A percentile compares a stretch with the other conserved stretches of the same genome.
phyloP scores from a whole-genome alignment of 192 early-diverging fungal genomes.

The Linnemannia elongata region DNA sequence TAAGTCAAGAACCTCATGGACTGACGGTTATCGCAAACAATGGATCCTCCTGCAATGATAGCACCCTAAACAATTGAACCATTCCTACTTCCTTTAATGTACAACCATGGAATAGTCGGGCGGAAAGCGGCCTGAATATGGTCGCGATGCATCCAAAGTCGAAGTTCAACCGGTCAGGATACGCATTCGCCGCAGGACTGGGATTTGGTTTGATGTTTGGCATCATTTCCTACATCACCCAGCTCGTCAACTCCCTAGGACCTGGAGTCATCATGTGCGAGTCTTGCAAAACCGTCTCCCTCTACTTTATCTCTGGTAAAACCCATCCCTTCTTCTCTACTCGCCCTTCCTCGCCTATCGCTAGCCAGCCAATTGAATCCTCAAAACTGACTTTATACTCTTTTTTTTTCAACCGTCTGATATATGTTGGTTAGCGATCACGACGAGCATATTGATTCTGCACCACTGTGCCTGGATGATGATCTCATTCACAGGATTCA shows the following conservation, averaged over 20 bases:
- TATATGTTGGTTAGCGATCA: slow-evolving; percentile 66
- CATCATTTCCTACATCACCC: slow-evolving; percentile 76
- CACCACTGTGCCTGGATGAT: slow-evolving; percentile 83
- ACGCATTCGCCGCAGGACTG: slow-evolving; percentile 79
- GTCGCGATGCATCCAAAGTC: slow-evolving; percentile 76
- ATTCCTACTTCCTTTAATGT: neutral
- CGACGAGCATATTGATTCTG: slow-evolving; percentile 77
- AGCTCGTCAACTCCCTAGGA: slow-evolving; percentile 75
- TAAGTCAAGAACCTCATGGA: slow-evolving; percentile 18
- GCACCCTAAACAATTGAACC: neutral
- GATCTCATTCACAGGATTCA: slow-evolving; percentile 79
- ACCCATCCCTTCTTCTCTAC: neutral
- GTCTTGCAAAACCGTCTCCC: slow-evolving; percentile 70
- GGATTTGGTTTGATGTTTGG: slow-evolving; percentile 83
- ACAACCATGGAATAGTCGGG: slow-evolving; percentile 61
- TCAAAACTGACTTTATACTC: neutral
- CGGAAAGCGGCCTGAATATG: slow-evolving; percentile 74
- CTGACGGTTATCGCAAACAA: no score
- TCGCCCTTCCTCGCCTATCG: neutral
- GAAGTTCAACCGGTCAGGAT: slow-evolving; percentile 69
- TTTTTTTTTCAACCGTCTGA: neutral
- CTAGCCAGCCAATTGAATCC: no score
- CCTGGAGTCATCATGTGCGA: slow-evolving; percentile 77
- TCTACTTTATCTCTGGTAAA: slow-evolving; percentile 80
- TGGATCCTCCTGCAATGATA: neutral